Evolutionary conservation across 805 yeast genomes (phyloP).

Genomic region (Kodamaea jinghongensis): DNA sequence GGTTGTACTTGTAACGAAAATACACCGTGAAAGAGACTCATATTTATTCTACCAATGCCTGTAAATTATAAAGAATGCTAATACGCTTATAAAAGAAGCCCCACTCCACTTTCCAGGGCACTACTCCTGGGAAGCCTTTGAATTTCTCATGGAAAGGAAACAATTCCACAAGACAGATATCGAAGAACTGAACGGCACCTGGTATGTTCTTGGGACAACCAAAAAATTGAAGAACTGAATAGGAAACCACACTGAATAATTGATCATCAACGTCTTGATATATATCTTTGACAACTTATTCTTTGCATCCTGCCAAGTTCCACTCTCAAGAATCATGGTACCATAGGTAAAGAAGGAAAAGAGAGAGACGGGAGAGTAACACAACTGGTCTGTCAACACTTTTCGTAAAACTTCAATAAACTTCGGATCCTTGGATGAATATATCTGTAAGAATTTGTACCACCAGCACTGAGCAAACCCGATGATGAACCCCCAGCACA

Average conservation of each 20-base stretch:
- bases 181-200: constrained; percentile 86
- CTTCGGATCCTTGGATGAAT: constrained; percentile 70
- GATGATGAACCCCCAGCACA: constrained; percentile 82
- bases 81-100: too few species aligned
- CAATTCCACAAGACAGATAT: constrained; percentile 94
- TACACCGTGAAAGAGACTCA: too few species aligned
- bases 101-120: too few species aligned
- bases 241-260: constrained; percentile 77
- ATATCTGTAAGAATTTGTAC: constrained; percentile 83
- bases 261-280: constrained; percentile 62
- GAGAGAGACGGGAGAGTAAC: constrained; percentile 84
- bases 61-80: too few species aligned
- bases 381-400: constrained; percentile 84
- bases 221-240: constrained; percentile 76
- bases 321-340: constrained; percentile 74
- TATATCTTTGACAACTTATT: constrained; percentile 66
- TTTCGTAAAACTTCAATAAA: constrained; percentile 81
- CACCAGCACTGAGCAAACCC: constrained; percentile 85
- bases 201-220: constrained; percentile 66
- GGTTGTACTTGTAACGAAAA: constrained; percentile 19
- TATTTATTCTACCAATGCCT: too few species aligned
- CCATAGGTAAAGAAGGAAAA: constrained; percentile 81
- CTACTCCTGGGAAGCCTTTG: neutral
- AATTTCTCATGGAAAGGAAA: constrained; percentile 67
- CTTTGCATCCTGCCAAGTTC: constrained; percentile 60